Evolutionary conservation across 2,329 filamentous ascomycete genomes (phyloP).

Genomic region (Colletotrichum coccodes): DNA sequence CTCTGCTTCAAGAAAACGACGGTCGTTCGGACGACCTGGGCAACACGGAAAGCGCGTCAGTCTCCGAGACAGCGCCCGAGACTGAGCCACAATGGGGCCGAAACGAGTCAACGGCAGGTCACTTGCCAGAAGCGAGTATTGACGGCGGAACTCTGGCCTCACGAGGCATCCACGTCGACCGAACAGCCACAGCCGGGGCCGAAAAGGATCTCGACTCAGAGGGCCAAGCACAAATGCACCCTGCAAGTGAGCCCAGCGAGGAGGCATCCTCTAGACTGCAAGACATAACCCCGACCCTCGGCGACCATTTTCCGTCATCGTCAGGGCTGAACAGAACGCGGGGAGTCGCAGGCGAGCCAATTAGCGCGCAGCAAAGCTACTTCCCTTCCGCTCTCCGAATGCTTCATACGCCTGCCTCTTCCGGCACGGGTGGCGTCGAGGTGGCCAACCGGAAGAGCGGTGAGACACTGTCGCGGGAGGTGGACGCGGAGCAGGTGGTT

Average conservation of each 20-base stretch:
- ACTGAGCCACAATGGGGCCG: background rate
- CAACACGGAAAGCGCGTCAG: background rate
- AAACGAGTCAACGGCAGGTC: slow-evolving; percentile 1
- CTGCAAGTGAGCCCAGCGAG: slow-evolving; percentile 13
- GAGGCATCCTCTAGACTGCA: slow-evolving; percentile 4
- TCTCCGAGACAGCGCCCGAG: background rate
- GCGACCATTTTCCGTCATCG: slow-evolving; percentile 19
- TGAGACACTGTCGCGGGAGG: slow-evolving; percentile 20
- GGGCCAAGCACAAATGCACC: slow-evolving; percentile 12
- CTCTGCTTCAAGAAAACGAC: background rate
- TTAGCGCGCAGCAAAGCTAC: background rate
- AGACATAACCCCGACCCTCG: slow-evolving; percentile 11
- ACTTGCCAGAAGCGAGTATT: background rate
- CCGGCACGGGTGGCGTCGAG: background rate
- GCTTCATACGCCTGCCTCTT: background rate
- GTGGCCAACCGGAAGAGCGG: slow-evolving; percentile 28
- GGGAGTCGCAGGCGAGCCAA: slow-evolving; percentile 4
- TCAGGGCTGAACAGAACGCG: slow-evolving; percentile 21
- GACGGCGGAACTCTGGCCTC: background rate
- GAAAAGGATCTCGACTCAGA: slow-evolving; percentile 20
- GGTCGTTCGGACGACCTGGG: background rate
- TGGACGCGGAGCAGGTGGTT: slow-evolving; percentile 19
- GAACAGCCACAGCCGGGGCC: slow-evolving; percentile 6
- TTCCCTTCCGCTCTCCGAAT: slow-evolving; percentile 9
- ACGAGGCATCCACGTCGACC: background rate